Evolutionary conservation across 1,284 basidiomycete species (phyloP), one percentile per base, ranked within the genome.

Genomic region (Rhizoctonia solani): DNA sequence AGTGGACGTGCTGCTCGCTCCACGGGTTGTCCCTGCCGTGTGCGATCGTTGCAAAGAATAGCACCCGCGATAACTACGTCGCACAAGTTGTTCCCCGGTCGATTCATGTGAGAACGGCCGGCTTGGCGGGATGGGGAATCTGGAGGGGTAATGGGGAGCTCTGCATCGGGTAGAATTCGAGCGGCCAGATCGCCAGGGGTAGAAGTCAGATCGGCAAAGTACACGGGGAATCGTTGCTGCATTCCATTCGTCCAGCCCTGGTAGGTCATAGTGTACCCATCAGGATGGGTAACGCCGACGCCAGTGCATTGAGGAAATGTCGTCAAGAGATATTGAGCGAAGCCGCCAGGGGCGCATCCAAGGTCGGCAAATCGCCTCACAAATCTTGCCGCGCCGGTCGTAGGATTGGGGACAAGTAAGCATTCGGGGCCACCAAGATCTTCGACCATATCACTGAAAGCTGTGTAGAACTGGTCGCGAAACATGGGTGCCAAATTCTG

Each of bases 371-470:
- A 59, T 4, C 41, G 41, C 37, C 55, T 41, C 3, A 59, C 55
- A n/a, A 59, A 59, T 3, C 55, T 37, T 16, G 42, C 55, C 1
- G 55, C 55, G 25, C 55, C 55, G 4, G 55, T 59, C 1, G 44
- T 23, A 2, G 55, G 25, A 19, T 59, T 59, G 42, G 55, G 55
- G 5, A 59, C 55, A 41, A 59, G 55, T n/a, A 59, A 19, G 23
- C 55, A 59, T 19, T 59, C 55, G 27, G 55, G 55, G 13, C 55
- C 55, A 19, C 55, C 55, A 34, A 59, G 21, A 29, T 59, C 55
- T 25, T 59, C 55, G 55, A 59, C 55, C 55, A 59, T 59, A 44
- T 59, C 55, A 41, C 42, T 59, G 19, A 59, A 59, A 8, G 55
- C 55, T 16, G 37, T 9, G 42, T 46, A 19, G 19, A 59, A 59